A percentile compares a stretch with the other conserved stretches of the same genome.
phyloP scores from a whole-genome alignment of 2,329 filamentous ascomycete species.

The Penicillium sp. region DNA sequence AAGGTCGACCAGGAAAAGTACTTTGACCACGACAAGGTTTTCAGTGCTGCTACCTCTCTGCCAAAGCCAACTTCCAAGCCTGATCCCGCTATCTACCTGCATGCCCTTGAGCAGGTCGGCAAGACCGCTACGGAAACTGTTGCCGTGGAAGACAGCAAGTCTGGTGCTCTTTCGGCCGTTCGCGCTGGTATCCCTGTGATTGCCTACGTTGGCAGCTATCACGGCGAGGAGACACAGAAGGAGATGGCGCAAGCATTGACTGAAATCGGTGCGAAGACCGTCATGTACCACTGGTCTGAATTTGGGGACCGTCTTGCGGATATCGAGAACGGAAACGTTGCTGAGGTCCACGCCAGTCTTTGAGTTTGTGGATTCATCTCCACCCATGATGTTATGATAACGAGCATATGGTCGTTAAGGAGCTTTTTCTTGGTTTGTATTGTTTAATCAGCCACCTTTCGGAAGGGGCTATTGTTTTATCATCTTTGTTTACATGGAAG shows the following conservation, averaged over 20 bases:
- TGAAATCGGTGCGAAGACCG: conserved; percentile 62
- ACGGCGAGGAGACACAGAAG: conserved; percentile 57
- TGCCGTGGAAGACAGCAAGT: conserved; percentile 87
- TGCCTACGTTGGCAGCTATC: conserved; percentile 82
- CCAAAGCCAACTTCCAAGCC: conserved; percentile 83
- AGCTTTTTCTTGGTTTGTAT: conserved; percentile 16
- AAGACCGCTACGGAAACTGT: conserved; percentile 71
- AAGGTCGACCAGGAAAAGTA: conserved; percentile 79
- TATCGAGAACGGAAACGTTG: conserved; percentile 36
- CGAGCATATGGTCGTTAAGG: conserved; percentile 32
- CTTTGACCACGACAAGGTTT: conserved; percentile 74
- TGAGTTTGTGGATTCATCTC: conserved; percentile 6
- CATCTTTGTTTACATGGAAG: not conserved
- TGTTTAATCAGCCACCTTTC: not conserved
- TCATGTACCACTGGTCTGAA: conserved; percentile 57
- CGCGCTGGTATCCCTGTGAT: conserved; percentile 78
- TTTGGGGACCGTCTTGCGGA: conserved; percentile 46
- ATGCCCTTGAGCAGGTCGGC: conserved; percentile 72
- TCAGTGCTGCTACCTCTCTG: conserved; percentile 78
- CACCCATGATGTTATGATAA: conserved; percentile 35
- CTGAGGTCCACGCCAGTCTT: conserved; percentile 20
- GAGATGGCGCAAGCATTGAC: conserved; percentile 65
- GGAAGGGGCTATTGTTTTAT: not conserved
- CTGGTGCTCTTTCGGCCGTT: conserved; percentile 74
- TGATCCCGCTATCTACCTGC: conserved; percentile 83